Base-by-base conservation (phyloP, 768 basidiomycete species). In the Clavaria fumosa region DNA sequence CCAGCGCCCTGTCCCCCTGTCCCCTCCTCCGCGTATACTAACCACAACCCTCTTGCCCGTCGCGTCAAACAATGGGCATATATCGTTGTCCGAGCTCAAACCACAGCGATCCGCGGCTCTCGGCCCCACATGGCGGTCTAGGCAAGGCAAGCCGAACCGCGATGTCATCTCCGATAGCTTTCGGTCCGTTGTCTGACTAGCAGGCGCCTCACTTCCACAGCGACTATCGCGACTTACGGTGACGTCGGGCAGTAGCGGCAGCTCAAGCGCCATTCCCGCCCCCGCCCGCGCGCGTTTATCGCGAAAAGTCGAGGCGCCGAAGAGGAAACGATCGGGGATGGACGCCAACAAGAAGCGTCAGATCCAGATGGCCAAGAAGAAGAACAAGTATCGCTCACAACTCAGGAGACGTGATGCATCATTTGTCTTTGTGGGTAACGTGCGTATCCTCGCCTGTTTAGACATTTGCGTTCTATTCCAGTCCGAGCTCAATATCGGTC, bases 361-460 rank as follows among this genome's bases (percentile, higher is more conserved):
- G 40, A 18, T n/a, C 17, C 34, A 44, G 23, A 42, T 46, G 7
- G 43, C 47, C 37, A 39, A 35, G 35, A 38, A 37, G 11, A 31
- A 28, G 28, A 17, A 34, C 21, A 15, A 15, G 12, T 10, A 37
- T 10, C 10, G 6, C 7, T 7, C 18, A 34, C 41, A 31, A 26
- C 28, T 4, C 11, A 39, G 9, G 12, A 38, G 24, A 35, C 46
- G 28, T 33, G 38, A 41, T n/a, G 27, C 31, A 31, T 53, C 50
- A 22, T 59, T 57, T 41, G 61, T 72, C 17, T 78, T 61, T 45
- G 69, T 77, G 14, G 77, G 78, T 27, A 79, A 79, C 49, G 78
- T 79, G 46, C 43, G 73, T 58, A 10, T 7, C 17, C 35, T 23
- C 14, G 23, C 24, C 12, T 22, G 12, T 9, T 4, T 4, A 24